Evolutionary conservation across 2,329 filamentous ascomycete genomes (phyloP).

Genomic region (Calonectria pseudoturangicola): DNA sequence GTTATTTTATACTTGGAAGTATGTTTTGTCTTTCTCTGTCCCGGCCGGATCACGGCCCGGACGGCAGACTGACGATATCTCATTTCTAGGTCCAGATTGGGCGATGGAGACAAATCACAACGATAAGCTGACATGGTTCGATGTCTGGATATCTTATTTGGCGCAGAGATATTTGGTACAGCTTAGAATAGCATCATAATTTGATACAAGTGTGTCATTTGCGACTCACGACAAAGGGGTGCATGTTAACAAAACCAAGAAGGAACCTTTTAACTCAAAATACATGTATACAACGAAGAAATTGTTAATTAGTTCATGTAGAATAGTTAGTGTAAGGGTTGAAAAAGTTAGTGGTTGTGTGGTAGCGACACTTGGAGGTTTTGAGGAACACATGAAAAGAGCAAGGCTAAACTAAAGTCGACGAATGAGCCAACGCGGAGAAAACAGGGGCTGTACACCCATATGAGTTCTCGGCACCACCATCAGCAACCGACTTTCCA

Average conservation of each 20-base stretch:
- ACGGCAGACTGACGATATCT: background rate
- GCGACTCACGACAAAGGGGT: background rate
- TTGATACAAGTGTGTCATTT: background rate
- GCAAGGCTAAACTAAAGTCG: background rate
- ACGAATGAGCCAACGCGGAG: background rate
- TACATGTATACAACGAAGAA: too few species aligned
- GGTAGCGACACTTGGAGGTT: background rate
- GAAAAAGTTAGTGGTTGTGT: background rate
- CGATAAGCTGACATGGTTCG: background rate
- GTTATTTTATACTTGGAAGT: background rate
- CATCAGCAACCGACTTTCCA: background rate
- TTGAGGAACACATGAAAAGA: background rate
- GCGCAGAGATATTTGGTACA: too few species aligned
- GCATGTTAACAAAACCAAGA: background rate
- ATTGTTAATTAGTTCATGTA: background rate
- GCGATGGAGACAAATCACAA: too few species aligned
- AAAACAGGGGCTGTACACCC: background rate
- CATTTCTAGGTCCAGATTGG: background rate
- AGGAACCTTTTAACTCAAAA: background rate
- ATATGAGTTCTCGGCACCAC: background rate
- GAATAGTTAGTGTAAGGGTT: background rate
- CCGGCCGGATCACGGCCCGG: slow-evolving; percentile 16
- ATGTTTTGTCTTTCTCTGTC: background rate
- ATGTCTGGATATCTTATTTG: too few species aligned
- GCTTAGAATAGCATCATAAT: background rate